Base-by-base conservation (phyloP, 768 basidiomycete genomes). In the Austroboletus eburneus region DNA sequence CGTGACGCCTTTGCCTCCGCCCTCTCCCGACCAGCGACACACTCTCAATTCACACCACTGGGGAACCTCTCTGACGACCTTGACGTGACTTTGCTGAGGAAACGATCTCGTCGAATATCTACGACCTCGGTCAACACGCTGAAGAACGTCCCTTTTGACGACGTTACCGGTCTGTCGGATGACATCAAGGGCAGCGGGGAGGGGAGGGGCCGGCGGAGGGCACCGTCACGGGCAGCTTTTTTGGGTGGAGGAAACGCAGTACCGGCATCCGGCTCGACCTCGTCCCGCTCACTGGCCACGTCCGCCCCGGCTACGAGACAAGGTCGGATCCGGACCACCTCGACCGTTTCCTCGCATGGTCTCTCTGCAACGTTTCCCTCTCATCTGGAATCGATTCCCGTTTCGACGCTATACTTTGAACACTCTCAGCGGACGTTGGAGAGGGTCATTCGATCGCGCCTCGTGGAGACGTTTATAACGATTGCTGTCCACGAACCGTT, bases 401-500 rank as follows among this genome's bases (percentile, higher is more conserved):
- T 63, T 41, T 61, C 59, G 30, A 53, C 64, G 12, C 62, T 77
- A 39, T 67, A 77, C 45, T 73, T 73, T 14, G 81, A 82, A 55
- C 75, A 84, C 49, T 85, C 87, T 4, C 88, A 91, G 58, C 66
- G 67, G 23, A 76, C 72, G 8, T 69, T 91, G 37, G 87, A 91
- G 69, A 83, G 74, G 55, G 76, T 89, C 13, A 73, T 91, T 10
- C 69, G 71, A 44, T 83, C 87, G 27, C 79, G 88, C 39, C 69
- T 91, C 24, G 81, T 91, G 20, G 86, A 90, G 64, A 87, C 88
- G 0, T 87, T 88, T 56, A 66, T 91, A 45, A 75, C 80, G 13
- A 63, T 90, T 35, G 70, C 72, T 25, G 66, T 82, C 18, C 69
- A 66, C 2, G 55, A 62, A 7, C 51, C 61, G 8, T 45, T 61